A percentile compares a stretch with the other conserved stretches of the same genome.
These are phyloP conservation scores for Leucogyrophana mollusca DNA, from an alignment of 768 basidiomycete genomes.

Conservation along the genomic window DNA sequence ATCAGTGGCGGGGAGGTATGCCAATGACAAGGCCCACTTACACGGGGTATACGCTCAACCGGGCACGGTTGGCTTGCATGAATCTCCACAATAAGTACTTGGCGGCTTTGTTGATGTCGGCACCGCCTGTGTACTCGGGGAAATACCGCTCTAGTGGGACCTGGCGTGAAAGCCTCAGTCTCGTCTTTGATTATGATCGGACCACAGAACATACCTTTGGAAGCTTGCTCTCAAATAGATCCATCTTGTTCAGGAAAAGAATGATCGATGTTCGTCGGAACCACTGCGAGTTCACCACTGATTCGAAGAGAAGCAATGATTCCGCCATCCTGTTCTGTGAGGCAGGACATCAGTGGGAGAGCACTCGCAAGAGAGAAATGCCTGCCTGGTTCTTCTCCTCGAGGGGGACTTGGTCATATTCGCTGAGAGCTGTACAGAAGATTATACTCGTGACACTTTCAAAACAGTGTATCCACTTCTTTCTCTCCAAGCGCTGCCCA, in stretches of 20 bases:
- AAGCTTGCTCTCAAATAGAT: slow-evolving; percentile 92
- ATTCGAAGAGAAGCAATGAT: slow-evolving; percentile 92
- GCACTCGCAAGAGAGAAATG: slow-evolving; percentile 7
- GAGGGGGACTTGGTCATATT: slow-evolving; percentile 97
- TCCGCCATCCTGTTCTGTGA: slow-evolving; percentile 96
- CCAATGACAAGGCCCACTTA: slow-evolving; percentile 13
- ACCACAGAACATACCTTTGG: slow-evolving; percentile 48
- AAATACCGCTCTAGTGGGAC: slow-evolving; percentile 82
- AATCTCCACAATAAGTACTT: slow-evolving; percentile 82
- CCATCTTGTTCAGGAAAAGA: slow-evolving; percentile 95
- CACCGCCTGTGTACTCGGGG: slow-evolving; percentile 86
- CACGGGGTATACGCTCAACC: slow-evolving; percentile 47
- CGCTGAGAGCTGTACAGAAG: slow-evolving; percentile 88
- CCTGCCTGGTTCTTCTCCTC: slow-evolving; percentile 93
- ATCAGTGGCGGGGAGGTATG: slow-evolving; percentile 75
- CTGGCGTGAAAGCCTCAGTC: not conserved
- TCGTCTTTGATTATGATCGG: not conserved
- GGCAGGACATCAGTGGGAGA: not conserved
- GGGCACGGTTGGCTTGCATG: slow-evolving; percentile 76
- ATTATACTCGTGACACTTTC: no score
- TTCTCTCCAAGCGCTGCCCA: slow-evolving; percentile 84
- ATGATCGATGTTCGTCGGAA: slow-evolving; percentile 96
- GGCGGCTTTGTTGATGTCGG: slow-evolving; percentile 89
- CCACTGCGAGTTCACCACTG: slow-evolving; percentile 97
- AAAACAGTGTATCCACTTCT: slow-evolving; percentile 97